Conservation (phyloP, 2,329 filamentous ascomycete species). For the Cryoendolithus antarcticus region DNA sequence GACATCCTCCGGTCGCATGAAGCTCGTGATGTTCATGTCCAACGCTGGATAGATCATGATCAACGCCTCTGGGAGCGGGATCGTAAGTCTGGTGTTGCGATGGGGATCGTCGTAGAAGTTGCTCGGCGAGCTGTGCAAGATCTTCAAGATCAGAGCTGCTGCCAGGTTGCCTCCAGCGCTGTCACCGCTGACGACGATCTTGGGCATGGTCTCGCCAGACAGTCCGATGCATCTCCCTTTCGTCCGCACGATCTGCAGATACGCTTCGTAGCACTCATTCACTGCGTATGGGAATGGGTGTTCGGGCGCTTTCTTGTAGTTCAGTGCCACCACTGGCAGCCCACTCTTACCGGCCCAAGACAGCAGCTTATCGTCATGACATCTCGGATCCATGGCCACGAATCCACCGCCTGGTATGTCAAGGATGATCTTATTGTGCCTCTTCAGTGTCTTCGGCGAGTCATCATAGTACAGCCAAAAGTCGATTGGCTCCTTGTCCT, state of each 20-base stretch:
- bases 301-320: constrained; percentile 81
- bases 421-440: constrained; percentile 66
- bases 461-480: constrained; percentile 95
- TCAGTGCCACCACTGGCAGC: constrained; percentile 77
- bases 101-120: constrained; percentile 21
- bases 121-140: constrained; percentile 56
- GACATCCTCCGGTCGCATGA: constrained; percentile 99
- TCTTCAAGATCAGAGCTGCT: constrained; percentile 73
- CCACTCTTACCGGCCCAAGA: constrained; percentile 84
- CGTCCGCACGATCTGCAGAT: constrained; percentile 59
- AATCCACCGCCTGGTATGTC: constrained; percentile 93
- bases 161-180: constrained; percentile 68
- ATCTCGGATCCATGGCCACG: constrained; percentile 91
- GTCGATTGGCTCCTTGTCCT: constrained; percentile 69
- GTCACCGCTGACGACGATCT: constrained; percentile 62
- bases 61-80: constrained; percentile 69
- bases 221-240: constrained; percentile 66
- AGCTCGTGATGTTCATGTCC: constrained; percentile 96
- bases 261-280: constrained; percentile 80
- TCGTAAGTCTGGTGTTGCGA: constrained; percentile 22
- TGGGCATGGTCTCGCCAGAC: constrained; percentile 52
- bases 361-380: constrained; percentile 86
- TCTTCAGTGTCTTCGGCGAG: constrained; percentile 60
- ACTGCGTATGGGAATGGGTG: constrained; percentile 74
- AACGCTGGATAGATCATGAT: constrained; percentile 80